A percentile compares a stretch with the other conserved stretches of the same genome.
Evolutionary conservation across 2,329 filamentous ascomycete genomes (phyloP).

Genomic region (Plenodomus tracheiphilus): DNA sequence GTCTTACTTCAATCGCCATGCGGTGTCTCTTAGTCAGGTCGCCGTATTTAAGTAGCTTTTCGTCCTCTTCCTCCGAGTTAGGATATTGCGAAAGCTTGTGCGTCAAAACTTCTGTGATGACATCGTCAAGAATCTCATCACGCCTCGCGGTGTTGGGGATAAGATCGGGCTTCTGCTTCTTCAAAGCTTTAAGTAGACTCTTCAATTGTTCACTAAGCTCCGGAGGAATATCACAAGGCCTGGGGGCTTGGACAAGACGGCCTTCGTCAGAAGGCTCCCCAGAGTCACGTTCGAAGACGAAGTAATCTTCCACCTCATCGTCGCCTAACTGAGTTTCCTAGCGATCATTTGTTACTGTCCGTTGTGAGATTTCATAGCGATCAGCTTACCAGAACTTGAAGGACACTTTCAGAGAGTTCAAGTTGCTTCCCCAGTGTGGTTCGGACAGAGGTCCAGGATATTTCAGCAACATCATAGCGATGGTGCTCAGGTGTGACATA

Average conservation of each 20-base stretch:
- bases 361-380: not conserved
- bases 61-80: conserved; percentile 15
- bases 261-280: conserved; percentile 25
- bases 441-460: conserved; percentile 17
- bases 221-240: conserved; percentile 13
- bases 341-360: not conserved
- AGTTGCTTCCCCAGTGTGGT: conserved; percentile 9
- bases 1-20: conserved; percentile 23
- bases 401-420: conserved; percentile 1
- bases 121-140: conserved; percentile 7
- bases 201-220: conserved; percentile 26
- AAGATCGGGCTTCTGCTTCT: conserved; percentile 9
- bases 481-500: conserved; percentile 25
- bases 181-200: conserved; percentile 15
- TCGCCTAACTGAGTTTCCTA: conserved; percentile 10
- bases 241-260: conserved; percentile 9
- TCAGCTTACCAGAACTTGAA: conserved; percentile 10
- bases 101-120: conserved; percentile 10
- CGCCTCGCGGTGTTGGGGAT: conserved; percentile 19
- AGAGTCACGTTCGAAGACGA: conserved; percentile 26
- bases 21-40: conserved; percentile 15
- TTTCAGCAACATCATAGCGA: conserved; percentile 24
- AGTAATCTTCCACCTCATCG: conserved; percentile 20
- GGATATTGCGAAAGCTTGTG: conserved; percentile 19
- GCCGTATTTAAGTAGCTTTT: conserved; percentile 8